These are phyloP conservation scores for Blastomyces emzantsi DNA, from an alignment of 2,329 filamentous ascomycete species.

Conservation along the genomic window DNA sequence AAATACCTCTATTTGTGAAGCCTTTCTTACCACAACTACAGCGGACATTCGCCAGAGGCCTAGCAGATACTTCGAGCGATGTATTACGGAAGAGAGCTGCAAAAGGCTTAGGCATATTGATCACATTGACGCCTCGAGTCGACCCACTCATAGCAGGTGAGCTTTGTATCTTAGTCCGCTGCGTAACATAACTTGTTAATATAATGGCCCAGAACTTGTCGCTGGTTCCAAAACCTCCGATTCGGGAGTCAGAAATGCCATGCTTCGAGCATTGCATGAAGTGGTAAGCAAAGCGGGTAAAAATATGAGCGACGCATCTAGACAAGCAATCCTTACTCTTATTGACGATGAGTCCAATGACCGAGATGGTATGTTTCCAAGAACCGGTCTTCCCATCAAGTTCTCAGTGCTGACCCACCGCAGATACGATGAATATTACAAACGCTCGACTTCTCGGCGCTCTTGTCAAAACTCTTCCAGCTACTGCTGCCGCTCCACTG, in stretches of 20 bases:
- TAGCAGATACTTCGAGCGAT: constrained; percentile 89
- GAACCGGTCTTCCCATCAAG: not conserved
- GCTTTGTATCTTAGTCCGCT: constrained; percentile 10
- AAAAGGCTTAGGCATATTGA: constrained; percentile 87
- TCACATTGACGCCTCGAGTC: constrained; percentile 89
- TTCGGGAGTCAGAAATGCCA: constrained; percentile 79
- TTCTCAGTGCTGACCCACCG: constrained; percentile 16
- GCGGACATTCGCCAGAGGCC: constrained; percentile 89
- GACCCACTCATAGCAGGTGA: constrained; percentile 72
- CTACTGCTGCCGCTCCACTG: constrained; percentile 54
- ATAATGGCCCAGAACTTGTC: constrained; percentile 59
- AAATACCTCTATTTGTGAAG: constrained; percentile 91
- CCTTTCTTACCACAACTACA: constrained; percentile 96
- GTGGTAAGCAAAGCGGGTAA: constrained; percentile 89
- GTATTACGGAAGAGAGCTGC: constrained; percentile 78
- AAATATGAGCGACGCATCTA: constrained; percentile 90
- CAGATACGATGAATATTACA: constrained; percentile 68
- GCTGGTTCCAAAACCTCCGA: constrained; percentile 91
- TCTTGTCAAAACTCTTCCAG: constrained; percentile 74
- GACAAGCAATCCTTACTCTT: constrained; percentile 72
- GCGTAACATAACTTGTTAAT: constrained; percentile 9
- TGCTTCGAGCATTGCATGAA: constrained; percentile 94
- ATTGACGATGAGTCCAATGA: constrained; percentile 80
- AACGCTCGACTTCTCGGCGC: constrained; percentile 85
- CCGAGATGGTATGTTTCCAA: constrained; percentile 48